Base-by-base conservation (phyloP, 768 basidiomycete species). In the Auriscalpium microsporum region DNA sequence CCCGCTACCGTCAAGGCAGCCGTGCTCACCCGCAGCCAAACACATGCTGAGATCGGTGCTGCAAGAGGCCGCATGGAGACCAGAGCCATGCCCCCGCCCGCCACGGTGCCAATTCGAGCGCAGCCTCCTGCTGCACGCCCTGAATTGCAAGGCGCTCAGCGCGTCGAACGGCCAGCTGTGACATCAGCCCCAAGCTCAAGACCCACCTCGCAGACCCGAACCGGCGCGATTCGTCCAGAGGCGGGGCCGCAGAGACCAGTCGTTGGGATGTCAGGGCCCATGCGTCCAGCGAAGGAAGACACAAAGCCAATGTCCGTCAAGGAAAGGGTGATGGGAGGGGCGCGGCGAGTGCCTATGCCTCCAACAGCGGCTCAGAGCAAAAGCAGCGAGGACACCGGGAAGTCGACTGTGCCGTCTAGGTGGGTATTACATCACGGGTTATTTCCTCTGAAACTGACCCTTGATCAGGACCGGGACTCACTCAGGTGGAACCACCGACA, bases 311-410 rank as follows among this genome's bases (percentile, higher is more conserved):
- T 51, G 45, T 8, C 57, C 21, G 48, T 48, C 53, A 60, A 58
- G 50, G 57, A 60, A 35, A 54, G 46, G 17, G 9, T 57, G 4
- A 37, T 58, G 21, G 59, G 59, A 1, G 52, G 58, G 11, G 52
- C 56, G 17, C 52, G 57, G 23, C 44, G 58, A 44, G 48, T 54
- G 38, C 44, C 47, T 10, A 38, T 59, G 45, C 56, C 58, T 38
- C 17, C 40, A 2, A 42, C 40, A 9, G 13, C 40, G 14, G 8
- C 40, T 42, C 14, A 13, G 40, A 42, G 40, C 40, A 4, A 13
- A 42, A 28, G 28, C 28, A 28, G 28, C 28, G 28, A 28, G 28
- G 28, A 28, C 5, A 28, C 28, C 7, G 28, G 5, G 28, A 28
- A 28, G 28, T 4, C 28, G 28, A 7, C 28, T 4, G 28, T 28